Evolutionary conservation across 495 filamentous ascomycete genomes (phyloP), one percentile per base, ranked within the genome.

Genomic region (Aspergillus olivimuriae): DNA sequence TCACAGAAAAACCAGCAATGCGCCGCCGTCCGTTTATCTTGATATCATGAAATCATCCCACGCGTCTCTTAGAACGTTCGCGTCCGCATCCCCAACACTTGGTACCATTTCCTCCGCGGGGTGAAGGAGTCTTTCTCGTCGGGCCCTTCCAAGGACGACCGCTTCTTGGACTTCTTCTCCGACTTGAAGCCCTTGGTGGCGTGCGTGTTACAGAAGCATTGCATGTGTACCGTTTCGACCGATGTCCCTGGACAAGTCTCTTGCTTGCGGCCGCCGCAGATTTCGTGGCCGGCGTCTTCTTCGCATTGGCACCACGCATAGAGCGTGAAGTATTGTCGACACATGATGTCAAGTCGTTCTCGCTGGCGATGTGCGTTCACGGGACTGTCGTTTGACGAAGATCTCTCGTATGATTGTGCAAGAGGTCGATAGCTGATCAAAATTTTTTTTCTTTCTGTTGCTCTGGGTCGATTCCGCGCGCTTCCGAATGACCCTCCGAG

Each of bases 241-340:
- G 53, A 60, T 9, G 69, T 39, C 1, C 62, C 62, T 9, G 62
- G 52, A 30, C 67, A 73, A 41, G 40, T 56, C 37, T 58, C 55
- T 38, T 54, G 55, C 8, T 51, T 60, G 39, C 58, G 50, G 23
- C 50, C 47, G 18, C 61, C 40, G 47, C 65, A 67, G 16, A 58
- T 34, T 28, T 51, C 56, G 20, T 61, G 46, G 43, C 66, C 65
- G 14, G 61, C 60, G 19, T 66, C 61, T 51, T 66, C 60, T 53
- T 70, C 62, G 49, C 69, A 73, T 12, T 64, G 62, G 51, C 69
- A 73, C 65, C 65, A 73, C 32, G 57, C 59, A 54, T 70, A 73
- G 4, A 64, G 46, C 32, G 64, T 70, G 51, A 60, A 57, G 39
- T 61, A 65, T 61, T 70, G 65, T 39, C 60, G 65, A 28, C 67